Conservation (phyloP, 2,329 filamentous ascomycete species). For the Fusarium sp. region DNA sequence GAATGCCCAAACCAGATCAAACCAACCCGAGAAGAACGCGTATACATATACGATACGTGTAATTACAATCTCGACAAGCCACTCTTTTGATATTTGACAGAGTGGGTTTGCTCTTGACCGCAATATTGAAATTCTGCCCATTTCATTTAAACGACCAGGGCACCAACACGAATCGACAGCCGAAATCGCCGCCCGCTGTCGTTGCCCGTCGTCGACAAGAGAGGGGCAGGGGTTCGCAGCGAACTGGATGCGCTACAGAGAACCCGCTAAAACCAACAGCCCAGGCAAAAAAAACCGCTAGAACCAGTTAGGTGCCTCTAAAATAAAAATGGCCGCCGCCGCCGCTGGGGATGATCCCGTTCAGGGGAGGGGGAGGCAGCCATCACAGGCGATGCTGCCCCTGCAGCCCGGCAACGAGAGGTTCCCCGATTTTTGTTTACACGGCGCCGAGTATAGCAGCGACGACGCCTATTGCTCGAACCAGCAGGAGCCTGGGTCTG, state of each 20-base stretch:
- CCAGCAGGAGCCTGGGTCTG: constrained; percentile 7
- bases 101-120: neutral
- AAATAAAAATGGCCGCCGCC: constrained; percentile 35
- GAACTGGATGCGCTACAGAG: constrained; percentile 7
- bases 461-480: constrained; percentile 21
- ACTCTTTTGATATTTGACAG: neutral
- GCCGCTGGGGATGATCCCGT: constrained; percentile 31
- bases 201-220: neutral
- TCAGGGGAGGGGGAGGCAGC: constrained; percentile 34
- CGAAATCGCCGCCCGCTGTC: neutral
- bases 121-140: neutral
- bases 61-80: neutral
- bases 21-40: neutral
- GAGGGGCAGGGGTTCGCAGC: constrained; percentile 16
- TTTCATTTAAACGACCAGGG: constrained; percentile 1
- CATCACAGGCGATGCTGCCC: constrained; percentile 16
- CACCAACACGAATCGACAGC: constrained; percentile 3
- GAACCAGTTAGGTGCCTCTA: neutral
- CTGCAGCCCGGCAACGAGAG: constrained; percentile 49
- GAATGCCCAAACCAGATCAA: neutral
- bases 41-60: neutral
- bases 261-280: constrained; percentile 27
- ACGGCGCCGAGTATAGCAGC: constrained; percentile 28
- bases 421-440: constrained; percentile 57
- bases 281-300: constrained; percentile 1